Percentiles rank a stretch among this genome's conserved stretches.
Evolutionary conservation across 2,329 filamentous ascomycete species (phyloP).

Genomic region (Colletotrichum agaves): DNA sequence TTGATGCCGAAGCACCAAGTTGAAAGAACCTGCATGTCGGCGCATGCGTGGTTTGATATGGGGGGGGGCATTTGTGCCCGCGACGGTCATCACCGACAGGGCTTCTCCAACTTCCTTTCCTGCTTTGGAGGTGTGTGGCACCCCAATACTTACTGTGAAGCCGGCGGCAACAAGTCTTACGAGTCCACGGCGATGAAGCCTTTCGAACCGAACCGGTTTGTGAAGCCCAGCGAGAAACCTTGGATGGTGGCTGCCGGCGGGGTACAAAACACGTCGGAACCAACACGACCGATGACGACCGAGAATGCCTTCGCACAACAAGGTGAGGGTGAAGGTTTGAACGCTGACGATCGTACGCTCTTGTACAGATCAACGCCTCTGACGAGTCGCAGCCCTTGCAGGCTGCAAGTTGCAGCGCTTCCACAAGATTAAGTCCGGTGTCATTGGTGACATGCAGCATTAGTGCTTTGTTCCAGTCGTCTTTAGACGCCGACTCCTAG

Average conservation of each 20-base stretch:
- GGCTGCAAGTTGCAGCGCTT: constrained; percentile 6
- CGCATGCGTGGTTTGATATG: constrained; percentile 27
- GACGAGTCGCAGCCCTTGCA: constrained; percentile 29
- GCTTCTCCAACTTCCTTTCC: constrained; percentile 11
- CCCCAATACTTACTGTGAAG: background rate
- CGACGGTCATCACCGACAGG: constrained; percentile 10
- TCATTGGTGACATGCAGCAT: constrained; percentile 36
- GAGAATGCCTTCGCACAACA: background rate
- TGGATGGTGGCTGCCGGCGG: background rate
- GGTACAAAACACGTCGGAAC: background rate
- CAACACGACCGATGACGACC: background rate
- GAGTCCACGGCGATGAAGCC: background rate
- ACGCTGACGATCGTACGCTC: constrained; percentile 15
- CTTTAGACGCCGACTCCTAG: constrained; percentile 21
- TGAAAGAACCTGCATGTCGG: constrained; percentile 32
- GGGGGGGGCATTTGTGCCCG: background rate
- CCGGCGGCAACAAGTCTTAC: background rate
- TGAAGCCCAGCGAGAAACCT: background rate
- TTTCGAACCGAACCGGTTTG: constrained; percentile 11
- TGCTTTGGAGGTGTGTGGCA: constrained; percentile 5
- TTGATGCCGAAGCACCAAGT: constrained; percentile 19
- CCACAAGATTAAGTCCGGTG: constrained; percentile 31
- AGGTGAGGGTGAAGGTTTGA: background rate
- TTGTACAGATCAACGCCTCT: constrained; percentile 28
- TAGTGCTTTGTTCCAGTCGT: constrained; percentile 31